Percentiles rank a stretch among this genome's conserved stretches.
Conservation (phyloP, 257 asterid species). For the Nicotiana knightiana region DNA sequence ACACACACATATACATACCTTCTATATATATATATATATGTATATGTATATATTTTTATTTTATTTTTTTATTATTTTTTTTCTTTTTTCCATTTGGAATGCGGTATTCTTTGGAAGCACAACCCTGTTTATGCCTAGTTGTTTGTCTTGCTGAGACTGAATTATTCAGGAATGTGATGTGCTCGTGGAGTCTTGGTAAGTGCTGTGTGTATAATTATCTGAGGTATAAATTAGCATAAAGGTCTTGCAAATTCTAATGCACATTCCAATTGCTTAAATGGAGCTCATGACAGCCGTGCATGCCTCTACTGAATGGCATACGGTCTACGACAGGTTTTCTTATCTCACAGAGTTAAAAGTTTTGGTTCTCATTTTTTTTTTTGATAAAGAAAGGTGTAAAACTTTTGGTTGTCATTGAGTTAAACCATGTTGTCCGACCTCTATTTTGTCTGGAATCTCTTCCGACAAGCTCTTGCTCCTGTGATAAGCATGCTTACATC, state of each 20-base stretch:
- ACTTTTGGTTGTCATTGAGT: not conserved
- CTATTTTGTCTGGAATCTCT: not conserved
- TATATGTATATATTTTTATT: not conserved
- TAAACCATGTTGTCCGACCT: not conserved
- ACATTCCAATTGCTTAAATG: not conserved
- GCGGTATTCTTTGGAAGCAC: not conserved
- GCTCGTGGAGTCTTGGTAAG: not conserved
- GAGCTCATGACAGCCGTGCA: not conserved
- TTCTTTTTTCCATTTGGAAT: not conserved
- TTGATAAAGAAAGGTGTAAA: too few relatives aligned
- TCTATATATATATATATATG: not conserved
- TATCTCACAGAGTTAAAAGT: not conserved
- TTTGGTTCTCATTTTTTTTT: not conserved
- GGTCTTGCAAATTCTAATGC: not conserved
- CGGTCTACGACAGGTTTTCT: not conserved
- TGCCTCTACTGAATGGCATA: not conserved
- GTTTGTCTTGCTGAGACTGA: not conserved
- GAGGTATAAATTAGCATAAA: not conserved
- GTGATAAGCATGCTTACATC: conserved; percentile 7
- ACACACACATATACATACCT: too few relatives aligned
- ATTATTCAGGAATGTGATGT: not conserved
- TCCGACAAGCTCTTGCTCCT: not conserved
- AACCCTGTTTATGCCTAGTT: not conserved
- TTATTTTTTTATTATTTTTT: too few relatives aligned
- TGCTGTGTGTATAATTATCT: not conserved